A percentile compares a stretch with the other conserved stretches of the same genome.
These are phyloP conservation scores for Podochytrium sp. DNA, from an alignment of 192 early-diverging fungal genomes.

Conservation along the genomic window DNA sequence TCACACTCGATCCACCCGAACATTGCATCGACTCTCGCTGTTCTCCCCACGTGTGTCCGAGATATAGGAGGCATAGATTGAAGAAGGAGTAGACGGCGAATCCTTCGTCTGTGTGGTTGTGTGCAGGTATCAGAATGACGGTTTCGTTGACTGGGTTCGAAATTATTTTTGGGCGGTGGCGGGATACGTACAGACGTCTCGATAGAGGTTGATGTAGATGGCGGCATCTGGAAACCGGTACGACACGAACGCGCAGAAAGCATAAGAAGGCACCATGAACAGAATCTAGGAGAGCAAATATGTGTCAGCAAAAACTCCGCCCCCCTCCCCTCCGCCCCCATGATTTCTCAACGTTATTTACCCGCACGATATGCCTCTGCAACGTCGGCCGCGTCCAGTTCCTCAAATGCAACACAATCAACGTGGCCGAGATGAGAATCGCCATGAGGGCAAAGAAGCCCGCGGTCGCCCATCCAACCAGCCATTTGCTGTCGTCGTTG, in stretches of 20 bases:
- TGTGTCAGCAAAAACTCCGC: neutral
- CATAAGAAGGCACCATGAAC: conserved; percentile 73
- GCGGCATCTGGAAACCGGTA: conserved; percentile 69
- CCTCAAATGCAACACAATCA: conserved; percentile 26
- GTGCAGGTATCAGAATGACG: neutral
- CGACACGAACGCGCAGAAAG: conserved; percentile 67
- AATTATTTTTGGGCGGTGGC: neutral
- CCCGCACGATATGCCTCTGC: conserved; percentile 29
- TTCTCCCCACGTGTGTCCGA: conserved; percentile 47
- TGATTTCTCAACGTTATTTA: neutral
- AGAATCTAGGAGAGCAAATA: conserved; percentile 55
- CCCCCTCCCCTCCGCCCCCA: neutral
- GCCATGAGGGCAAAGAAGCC: conserved; percentile 33
- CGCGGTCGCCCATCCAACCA: conserved; percentile 18
- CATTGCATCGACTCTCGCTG: conserved; percentile 48
- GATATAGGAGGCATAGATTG: conserved; percentile 65
- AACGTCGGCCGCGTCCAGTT: conserved; percentile 30
- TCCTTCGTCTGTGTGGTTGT: conserved; percentile 21
- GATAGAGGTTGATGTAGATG: conserved; percentile 66
- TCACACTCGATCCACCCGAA: conserved; percentile 35
- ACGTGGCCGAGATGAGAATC: neutral
- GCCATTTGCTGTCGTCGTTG: neutral
- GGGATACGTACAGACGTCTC: conserved; percentile 68
- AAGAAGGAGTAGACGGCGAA: conserved; percentile 75
- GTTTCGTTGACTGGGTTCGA: neutral